Percentiles rank a stretch among this genome's conserved stretches.
Evolutionary conservation across 352 stramenopile genomes (phyloP).

Genomic region (Phytophthora niederhauseri): DNA sequence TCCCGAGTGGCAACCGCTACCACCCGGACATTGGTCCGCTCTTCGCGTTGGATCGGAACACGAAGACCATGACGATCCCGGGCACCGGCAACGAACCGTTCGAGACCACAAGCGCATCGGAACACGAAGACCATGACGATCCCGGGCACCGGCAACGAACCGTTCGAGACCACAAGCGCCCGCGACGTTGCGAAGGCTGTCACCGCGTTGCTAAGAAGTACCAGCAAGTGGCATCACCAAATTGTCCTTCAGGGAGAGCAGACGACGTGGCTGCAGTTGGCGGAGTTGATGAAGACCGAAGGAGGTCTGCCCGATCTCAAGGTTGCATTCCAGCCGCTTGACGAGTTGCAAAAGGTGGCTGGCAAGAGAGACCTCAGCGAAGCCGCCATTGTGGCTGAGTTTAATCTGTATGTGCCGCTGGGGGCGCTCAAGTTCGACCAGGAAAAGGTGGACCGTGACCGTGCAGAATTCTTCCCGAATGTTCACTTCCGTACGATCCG

Average conservation of each 20-base stretch:
- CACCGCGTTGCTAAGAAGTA: slow-evolving; percentile 26
- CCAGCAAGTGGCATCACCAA: slow-evolving; percentile 37
- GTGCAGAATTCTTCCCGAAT: slow-evolving; percentile 31
- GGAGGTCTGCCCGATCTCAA: slow-evolving; percentile 31
- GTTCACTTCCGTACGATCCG: slow-evolving; percentile 37
- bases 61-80: slow-evolving; percentile 41
- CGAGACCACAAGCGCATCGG: slow-evolving; percentile 32
- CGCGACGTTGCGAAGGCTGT: slow-evolving; percentile 33
- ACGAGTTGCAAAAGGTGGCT: slow-evolving; percentile 24
- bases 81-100: slow-evolving; percentile 40
- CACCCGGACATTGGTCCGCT: slow-evolving; percentile 25
- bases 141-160: slow-evolving; percentile 37
- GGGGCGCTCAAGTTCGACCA: slow-evolving; percentile 30
- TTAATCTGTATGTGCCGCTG: slow-evolving; percentile 29
- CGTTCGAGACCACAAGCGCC: slow-evolving; percentile 31
- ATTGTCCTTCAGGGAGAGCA: slow-evolving; percentile 42
- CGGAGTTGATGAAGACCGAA: slow-evolving; percentile 26
- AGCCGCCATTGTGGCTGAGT: background rate
- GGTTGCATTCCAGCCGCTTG: slow-evolving; percentile 22
- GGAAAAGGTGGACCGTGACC: slow-evolving; percentile 36
- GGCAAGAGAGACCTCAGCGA: slow-evolving; percentile 15
- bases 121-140: slow-evolving; percentile 40
- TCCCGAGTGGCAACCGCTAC: slow-evolving; percentile 37
- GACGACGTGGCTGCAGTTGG: slow-evolving; percentile 43
- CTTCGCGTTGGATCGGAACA: slow-evolving; percentile 26